A percentile compares a stretch with the other conserved stretches of the same genome.
Conservation (phyloP, 2,329 filamentous ascomycete species). For the Davidsoniella eucalypti region DNA sequence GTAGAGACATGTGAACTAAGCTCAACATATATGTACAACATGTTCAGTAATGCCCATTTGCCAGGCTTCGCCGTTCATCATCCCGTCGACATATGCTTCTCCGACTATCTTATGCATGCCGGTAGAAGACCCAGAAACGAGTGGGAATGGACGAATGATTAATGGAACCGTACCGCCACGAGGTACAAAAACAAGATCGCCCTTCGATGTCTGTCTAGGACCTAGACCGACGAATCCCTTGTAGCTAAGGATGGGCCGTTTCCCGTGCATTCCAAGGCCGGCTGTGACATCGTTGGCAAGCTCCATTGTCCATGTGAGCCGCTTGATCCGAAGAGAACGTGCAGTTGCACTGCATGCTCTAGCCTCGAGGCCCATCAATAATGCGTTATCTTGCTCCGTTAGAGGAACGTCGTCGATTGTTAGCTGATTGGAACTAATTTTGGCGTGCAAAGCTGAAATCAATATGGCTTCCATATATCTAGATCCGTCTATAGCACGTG, state of each 20-base stretch:
- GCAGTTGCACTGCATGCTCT: not conserved
- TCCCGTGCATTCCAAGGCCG: conserved; percentile 1
- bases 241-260: conserved; percentile 2
- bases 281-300: conserved; percentile 1
- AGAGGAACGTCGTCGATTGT: too few relatives aligned
- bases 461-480: conserved; percentile 1
- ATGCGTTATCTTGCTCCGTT: too few relatives aligned
- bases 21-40: conserved; percentile 1
- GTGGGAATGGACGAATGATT: conserved; percentile 1
- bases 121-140: not conserved
- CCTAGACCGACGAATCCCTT: conserved; percentile 5
- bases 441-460: too few relatives aligned
- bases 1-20: not conserved
- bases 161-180: conserved; percentile 6
- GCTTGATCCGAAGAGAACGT: not conserved
- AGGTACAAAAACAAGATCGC: conserved; percentile 7
- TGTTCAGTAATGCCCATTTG: conserved; percentile 5
- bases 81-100: conserved; percentile 7
- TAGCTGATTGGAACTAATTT: too few relatives aligned
- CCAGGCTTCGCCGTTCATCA: conserved; percentile 7
- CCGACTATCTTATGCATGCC: conserved; percentile 6
- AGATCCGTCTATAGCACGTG: not conserved
- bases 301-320: not conserved
- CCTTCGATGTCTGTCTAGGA: conserved; percentile 1
- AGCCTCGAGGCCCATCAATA: too few relatives aligned